Evolutionary conservation across 2,329 filamentous ascomycete species (phyloP).

Genomic region (Sarocladiaceae sp.): DNA sequence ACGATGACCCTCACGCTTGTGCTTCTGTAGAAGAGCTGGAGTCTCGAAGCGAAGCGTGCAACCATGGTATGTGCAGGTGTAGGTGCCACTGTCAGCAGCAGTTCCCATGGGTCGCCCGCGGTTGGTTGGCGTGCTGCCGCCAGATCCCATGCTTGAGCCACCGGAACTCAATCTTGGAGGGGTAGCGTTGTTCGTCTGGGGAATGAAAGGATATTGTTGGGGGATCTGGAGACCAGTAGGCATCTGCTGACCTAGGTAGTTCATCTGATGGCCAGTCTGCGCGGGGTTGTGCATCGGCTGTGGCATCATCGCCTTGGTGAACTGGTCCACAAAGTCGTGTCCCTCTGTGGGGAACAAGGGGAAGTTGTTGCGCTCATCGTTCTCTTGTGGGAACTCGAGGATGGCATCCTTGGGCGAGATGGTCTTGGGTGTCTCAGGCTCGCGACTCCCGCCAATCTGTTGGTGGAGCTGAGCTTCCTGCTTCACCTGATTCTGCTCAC

Average conservation of each 20-base stretch:
- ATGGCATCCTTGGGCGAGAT: constrained; percentile 93
- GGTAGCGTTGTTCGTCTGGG: constrained; percentile 25
- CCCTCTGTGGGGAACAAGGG: constrained; percentile 66
- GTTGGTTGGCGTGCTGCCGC: constrained; percentile 24
- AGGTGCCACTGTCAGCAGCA: constrained; percentile 75
- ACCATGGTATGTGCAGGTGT: constrained; percentile 93
- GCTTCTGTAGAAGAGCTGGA: constrained; percentile 80
- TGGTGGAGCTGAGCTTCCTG: constrained; percentile 46
- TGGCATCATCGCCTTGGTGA: constrained; percentile 27
- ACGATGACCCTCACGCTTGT: constrained; percentile 90
- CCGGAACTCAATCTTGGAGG: constrained; percentile 35
- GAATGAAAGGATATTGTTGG: constrained; percentile 47
- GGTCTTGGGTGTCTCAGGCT: constrained; percentile 61
- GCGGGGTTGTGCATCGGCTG: constrained; percentile 15
- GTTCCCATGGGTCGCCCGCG: constrained; percentile 53
- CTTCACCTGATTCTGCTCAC: constrained; percentile 55
- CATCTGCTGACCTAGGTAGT: constrained; percentile 23
- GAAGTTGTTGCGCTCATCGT: constrained; percentile 62
- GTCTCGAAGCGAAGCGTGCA: constrained; percentile 86
- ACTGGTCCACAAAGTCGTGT: constrained; percentile 35
- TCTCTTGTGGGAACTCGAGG: constrained; percentile 71
- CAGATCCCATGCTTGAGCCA: constrained; percentile 30
- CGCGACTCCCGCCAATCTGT: constrained; percentile 30
- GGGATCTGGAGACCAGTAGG: constrained; percentile 34
- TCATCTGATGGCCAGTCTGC: constrained; percentile 1